Evolutionary conservation across 345 rosid species (phyloP).

Genomic region (Moricandia arvensis): DNA sequence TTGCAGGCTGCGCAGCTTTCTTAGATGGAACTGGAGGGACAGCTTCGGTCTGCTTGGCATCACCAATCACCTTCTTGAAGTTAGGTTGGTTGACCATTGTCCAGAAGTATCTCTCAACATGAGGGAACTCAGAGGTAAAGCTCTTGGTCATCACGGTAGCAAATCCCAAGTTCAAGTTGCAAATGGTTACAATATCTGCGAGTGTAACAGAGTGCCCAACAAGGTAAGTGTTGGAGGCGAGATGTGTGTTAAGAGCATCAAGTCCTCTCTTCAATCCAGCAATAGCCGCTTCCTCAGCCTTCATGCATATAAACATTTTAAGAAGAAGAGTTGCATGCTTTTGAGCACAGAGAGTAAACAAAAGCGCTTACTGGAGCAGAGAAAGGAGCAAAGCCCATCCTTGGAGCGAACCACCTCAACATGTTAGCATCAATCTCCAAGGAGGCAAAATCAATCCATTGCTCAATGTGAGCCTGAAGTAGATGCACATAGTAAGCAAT

Average conservation of each 20-base stretch:
- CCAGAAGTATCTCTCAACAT: constrained; percentile 91
- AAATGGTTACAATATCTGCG: constrained; percentile 69
- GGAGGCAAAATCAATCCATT: constrained; percentile 89
- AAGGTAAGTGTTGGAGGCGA: constrained; percentile 69
- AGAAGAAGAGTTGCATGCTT: neutral
- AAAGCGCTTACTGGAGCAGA: constrained; percentile 65
- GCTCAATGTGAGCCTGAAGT: constrained; percentile 75
- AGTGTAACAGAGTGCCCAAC: constrained; percentile 90
- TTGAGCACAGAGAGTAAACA: neutral
- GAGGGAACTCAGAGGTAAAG: constrained; percentile 81
- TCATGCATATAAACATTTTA: neutral
- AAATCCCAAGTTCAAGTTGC: constrained; percentile 62
- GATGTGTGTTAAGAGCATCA: constrained; percentile 57
- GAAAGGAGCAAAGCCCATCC: constrained; percentile 52
- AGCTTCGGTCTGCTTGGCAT: constrained; percentile 67
- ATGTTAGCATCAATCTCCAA: constrained; percentile 76
- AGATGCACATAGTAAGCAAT: neutral
- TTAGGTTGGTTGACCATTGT: constrained; percentile 87
- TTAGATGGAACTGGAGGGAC: constrained; percentile 40
- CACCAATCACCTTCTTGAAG: constrained; percentile 71
- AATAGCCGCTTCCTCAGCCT: constrained; percentile 38
- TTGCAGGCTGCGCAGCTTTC: constrained; percentile 35
- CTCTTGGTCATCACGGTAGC: constrained; percentile 53
- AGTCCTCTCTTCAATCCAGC: constrained; percentile 40
- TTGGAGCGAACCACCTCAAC: constrained; percentile 54